phyloP scores from a whole-genome alignment of 139 green algal species.

The Haematococcus lacustris region DNA sequence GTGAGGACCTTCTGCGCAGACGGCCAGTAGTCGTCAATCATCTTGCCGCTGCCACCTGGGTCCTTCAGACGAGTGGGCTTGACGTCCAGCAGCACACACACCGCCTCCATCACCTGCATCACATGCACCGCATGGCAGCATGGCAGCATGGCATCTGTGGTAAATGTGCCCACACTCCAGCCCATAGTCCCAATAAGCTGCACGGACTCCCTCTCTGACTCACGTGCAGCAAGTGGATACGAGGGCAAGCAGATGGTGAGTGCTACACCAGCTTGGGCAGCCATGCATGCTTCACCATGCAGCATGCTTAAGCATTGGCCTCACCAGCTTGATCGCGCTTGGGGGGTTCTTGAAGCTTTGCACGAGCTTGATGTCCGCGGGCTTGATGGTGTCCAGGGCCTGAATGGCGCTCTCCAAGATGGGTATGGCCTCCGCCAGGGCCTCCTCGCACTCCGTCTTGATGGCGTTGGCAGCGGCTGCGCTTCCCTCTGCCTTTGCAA shows the following conservation, averaged over 20 bases:
- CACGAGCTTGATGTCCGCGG: conserved; percentile 66
- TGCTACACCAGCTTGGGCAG: too few relatives aligned
- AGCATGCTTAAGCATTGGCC: neutral
- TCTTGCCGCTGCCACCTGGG: conserved; percentile 50
- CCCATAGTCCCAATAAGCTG: too few relatives aligned
- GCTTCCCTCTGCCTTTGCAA: conserved; percentile 47
- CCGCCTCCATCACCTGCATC: conserved; percentile 37
- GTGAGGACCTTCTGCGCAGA: conserved; percentile 45
- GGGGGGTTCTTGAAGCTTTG: conserved; percentile 67
- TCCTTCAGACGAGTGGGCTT: conserved; percentile 54
- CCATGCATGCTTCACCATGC: neutral
- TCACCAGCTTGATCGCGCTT: conserved; percentile 63
- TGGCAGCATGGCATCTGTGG: too few relatives aligned
- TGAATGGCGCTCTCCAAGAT: conserved; percentile 26
- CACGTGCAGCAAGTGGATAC: too few relatives aligned
- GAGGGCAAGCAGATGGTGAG: too few relatives aligned
- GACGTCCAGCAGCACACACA: conserved; percentile 42
- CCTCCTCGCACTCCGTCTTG: conserved; percentile 72
- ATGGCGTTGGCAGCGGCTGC: conserved; percentile 62
- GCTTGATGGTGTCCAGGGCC: conserved; percentile 78
- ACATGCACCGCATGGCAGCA: too few relatives aligned
- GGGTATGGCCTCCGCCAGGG: conserved; percentile 55
- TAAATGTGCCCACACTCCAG: too few relatives aligned
- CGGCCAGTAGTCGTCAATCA: conserved; percentile 67
- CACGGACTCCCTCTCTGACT: too few relatives aligned